A percentile compares a stretch with the other conserved stretches of the same genome.
These are phyloP conservation scores for Malassezia cuniculi DNA, from an alignment of 1,284 basidiomycete genomes.

Conservation along the genomic window DNA sequence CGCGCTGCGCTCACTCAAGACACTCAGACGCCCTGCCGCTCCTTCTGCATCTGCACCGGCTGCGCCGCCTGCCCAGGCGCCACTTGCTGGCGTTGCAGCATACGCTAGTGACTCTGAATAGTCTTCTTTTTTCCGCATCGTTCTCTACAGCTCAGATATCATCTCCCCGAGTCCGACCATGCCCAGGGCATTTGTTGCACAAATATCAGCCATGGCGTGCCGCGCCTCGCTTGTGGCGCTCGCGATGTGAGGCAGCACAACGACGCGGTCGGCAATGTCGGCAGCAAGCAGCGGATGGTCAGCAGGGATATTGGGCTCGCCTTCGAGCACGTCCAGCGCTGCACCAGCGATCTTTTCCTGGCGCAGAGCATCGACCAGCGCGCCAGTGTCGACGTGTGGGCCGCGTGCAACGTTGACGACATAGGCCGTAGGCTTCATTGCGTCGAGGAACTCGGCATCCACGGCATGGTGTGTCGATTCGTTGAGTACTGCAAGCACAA, in stretches of 20 bases:
- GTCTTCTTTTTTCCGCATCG: too few relatives aligned
- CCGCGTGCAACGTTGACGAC: slow-evolving; percentile 45
- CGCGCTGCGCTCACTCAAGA: slow-evolving; percentile 22
- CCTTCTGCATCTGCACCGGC: too few relatives aligned
- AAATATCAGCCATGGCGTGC: slow-evolving; percentile 57
- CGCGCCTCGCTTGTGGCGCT: slow-evolving; percentile 77
- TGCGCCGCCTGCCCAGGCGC: too few relatives aligned
- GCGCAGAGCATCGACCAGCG: slow-evolving; percentile 64
- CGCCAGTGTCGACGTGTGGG: slow-evolving; percentile 66
- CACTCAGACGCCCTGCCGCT: too few relatives aligned
- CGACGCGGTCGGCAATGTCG: slow-evolving; percentile 50
- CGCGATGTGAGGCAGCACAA: slow-evolving; percentile 76
- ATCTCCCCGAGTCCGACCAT: too few relatives aligned
- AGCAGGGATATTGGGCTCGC: slow-evolving; percentile 59
- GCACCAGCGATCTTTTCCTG: slow-evolving; percentile 75
- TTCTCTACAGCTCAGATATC: too few relatives aligned
- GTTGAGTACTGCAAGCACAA: slow-evolving; percentile 66
- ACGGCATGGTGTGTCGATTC: slow-evolving; percentile 61
- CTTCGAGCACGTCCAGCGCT: slow-evolving; percentile 82
- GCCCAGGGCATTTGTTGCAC: slow-evolving; percentile 27
- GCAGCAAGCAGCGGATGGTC: slow-evolving; percentile 62
- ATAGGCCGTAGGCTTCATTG: slow-evolving; percentile 58
- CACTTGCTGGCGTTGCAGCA: too few relatives aligned
- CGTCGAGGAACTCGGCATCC: slow-evolving; percentile 57
- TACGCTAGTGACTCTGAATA: too few relatives aligned